phyloP scores from a whole-genome alignment of 192 early-diverging fungal genomes.

The Coemansia sp. region DNA sequence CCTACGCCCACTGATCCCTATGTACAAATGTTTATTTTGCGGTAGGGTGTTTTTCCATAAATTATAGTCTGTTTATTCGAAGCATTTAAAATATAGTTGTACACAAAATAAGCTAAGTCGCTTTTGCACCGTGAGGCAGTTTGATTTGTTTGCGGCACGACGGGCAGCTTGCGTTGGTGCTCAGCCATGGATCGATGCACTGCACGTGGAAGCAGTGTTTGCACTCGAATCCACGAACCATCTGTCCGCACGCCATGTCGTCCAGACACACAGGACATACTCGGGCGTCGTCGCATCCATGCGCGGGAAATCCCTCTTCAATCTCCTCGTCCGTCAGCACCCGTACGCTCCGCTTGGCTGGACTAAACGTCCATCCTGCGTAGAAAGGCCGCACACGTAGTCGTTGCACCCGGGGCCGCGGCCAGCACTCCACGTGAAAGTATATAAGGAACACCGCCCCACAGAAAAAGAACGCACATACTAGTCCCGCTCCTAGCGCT shows the following conservation, averaged over 20 bases:
- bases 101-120: neutral
- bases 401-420: slow-evolving; percentile 12
- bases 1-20: slow-evolving; percentile 13
- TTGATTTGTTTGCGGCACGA: slow-evolving; percentile 21
- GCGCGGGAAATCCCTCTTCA: slow-evolving; percentile 17
- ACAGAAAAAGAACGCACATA: slow-evolving; percentile 20
- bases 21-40: neutral
- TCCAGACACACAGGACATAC: slow-evolving; percentile 27
- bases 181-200: slow-evolving; percentile 42
- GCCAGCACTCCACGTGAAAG: slow-evolving; percentile 24
- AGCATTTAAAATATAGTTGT: neutral
- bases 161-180: slow-evolving; percentile 23
- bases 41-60: no score
- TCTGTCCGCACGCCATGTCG: neutral
- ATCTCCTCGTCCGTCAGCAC: slow-evolving; percentile 19
- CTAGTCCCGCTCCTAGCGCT: slow-evolving; percentile 23
- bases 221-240: slow-evolving; percentile 12
- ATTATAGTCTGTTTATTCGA: neutral
- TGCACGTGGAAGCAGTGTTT: slow-evolving; percentile 23
- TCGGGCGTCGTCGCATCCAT: neutral
- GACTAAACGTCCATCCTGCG: slow-evolving; percentile 7
- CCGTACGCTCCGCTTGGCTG: neutral
- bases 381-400: neutral
- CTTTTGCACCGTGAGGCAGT: neutral
- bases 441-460: slow-evolving; percentile 21